Conservation (phyloP, 169 alveolate species). For the Theileria annulata region DNA sequence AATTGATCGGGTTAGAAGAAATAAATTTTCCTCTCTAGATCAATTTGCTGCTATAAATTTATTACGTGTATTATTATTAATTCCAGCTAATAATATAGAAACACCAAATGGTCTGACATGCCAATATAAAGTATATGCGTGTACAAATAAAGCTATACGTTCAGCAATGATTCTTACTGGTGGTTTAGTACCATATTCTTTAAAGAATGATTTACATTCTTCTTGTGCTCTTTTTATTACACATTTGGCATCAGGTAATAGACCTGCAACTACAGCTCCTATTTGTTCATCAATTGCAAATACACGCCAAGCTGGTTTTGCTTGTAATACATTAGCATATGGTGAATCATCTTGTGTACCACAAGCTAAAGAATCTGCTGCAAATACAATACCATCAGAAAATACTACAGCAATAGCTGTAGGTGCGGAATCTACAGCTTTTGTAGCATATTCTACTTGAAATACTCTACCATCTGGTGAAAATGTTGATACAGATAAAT, state of each 20-base stretch:
- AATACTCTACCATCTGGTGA: constrained; percentile 96
- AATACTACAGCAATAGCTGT: constrained; percentile 88
- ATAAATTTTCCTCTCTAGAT: constrained; percentile 71
- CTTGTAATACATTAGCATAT: constrained; percentile 64
- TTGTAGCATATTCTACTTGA: constrained; percentile 93
- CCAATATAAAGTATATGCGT: constrained; percentile 88
- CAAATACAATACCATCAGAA: constrained; percentile 89
- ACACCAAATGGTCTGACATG: constrained; percentile 93
- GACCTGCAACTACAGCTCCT: constrained; percentile 88
- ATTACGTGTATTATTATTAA: not conserved
- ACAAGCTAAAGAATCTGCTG: constrained; percentile 72
- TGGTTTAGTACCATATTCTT: constrained; percentile 85
- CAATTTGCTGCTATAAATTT: no score
- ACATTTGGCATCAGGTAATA: constrained; percentile 91
- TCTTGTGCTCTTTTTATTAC: constrained; percentile 87
- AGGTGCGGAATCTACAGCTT: constrained; percentile 90
- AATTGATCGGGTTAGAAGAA: not conserved
- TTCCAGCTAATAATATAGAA: constrained; percentile 83
- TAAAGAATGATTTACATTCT: constrained; percentile 84
- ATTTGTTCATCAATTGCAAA: constrained; percentile 81
- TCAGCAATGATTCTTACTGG: constrained; percentile 91
- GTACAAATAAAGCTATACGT: constrained; percentile 88
- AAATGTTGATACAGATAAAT: constrained; percentile 92
- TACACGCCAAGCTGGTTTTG: constrained; percentile 81
- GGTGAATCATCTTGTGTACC: constrained; percentile 34